These are phyloP conservation scores for Alternaria burnsii DNA, from an alignment of 2,329 filamentous ascomycete species.

Conservation along the genomic window DNA sequence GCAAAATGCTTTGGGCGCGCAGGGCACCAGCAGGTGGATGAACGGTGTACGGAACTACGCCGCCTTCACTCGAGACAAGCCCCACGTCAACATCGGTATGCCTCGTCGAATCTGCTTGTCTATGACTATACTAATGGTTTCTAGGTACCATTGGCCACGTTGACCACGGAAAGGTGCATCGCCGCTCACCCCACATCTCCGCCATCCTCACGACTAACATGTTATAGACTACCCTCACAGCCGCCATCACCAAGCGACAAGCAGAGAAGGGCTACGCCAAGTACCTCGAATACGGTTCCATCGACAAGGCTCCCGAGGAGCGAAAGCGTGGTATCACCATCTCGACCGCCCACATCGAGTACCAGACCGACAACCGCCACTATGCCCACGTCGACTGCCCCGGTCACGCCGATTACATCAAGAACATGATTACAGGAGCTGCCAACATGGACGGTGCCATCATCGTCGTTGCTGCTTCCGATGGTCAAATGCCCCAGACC, in stretches of 20 bases:
- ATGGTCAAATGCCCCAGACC: slow-evolving; percentile 99
- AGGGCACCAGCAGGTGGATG: slow-evolving; percentile 70
- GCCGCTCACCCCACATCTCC: slow-evolving; percentile 20
- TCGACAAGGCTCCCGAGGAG: slow-evolving; percentile 99
- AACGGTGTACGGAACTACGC: slow-evolving; percentile 71
- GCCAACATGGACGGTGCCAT: slow-evolving; percentile 99
- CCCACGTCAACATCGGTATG: slow-evolving; percentile 96
- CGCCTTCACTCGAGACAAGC: slow-evolving; percentile 87
- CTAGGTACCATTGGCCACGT: slow-evolving; percentile 97
- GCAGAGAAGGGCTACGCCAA: slow-evolving; percentile 91
- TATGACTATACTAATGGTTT: slow-evolving; percentile 19
- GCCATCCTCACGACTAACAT: slow-evolving; percentile 20
- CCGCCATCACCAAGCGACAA: slow-evolving; percentile 98
- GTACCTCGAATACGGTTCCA: slow-evolving; percentile 97
- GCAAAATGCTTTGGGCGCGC: slow-evolving; percentile 71
- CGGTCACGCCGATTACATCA: slow-evolving; percentile 99
- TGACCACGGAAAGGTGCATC: slow-evolving; percentile 93
- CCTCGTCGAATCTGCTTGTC: not conserved
- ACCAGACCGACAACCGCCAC: slow-evolving; percentile 90
- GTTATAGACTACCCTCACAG: slow-evolving; percentile 89
- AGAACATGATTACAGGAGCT: slow-evolving; percentile 99
- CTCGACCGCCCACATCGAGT: slow-evolving; percentile 98
- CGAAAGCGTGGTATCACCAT: slow-evolving; percentile 99
- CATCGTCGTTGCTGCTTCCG: slow-evolving; percentile 96
- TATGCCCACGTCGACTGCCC: slow-evolving; percentile 99